phyloP scores from a whole-genome alignment of 164 flowering plant genomes.

The Chloranthus sessilifolius region DNA sequence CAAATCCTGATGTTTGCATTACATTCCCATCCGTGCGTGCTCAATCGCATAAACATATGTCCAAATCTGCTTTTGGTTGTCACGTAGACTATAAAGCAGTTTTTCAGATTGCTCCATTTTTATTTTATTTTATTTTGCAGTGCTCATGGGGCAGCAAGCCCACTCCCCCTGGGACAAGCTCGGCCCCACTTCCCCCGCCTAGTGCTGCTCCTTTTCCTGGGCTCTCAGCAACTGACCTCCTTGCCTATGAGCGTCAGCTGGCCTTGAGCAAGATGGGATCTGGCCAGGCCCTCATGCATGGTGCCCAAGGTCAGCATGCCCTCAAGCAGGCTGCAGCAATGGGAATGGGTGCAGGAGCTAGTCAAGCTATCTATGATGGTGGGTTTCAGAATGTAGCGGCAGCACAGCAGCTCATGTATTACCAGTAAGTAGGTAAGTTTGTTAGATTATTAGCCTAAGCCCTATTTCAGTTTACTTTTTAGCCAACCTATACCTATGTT shows the following conservation, averaged over 20 bases:
- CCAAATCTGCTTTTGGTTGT: too few relatives aligned
- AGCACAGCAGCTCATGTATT: constrained; percentile 80
- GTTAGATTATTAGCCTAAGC: neutral
- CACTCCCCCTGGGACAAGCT: constrained; percentile 65
- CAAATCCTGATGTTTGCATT: too few relatives aligned
- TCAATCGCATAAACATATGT: too few relatives aligned
- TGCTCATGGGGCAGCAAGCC: constrained; percentile 98
- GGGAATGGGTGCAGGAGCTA: constrained; percentile 61
- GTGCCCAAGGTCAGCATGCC: constrained; percentile 47
- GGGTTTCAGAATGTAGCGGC: constrained; percentile 52
- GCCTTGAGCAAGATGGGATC: constrained; percentile 59
- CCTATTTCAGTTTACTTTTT: neutral
- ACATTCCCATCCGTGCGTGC: too few relatives aligned
- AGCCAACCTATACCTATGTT: neutral
- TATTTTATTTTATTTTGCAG: constrained; percentile 28
- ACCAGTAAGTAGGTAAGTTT: constrained; percentile 36
- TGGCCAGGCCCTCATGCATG: constrained; percentile 51
- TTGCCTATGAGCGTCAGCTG: constrained; percentile 63
- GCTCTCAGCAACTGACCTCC: constrained; percentile 45
- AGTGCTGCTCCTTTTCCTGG: constrained; percentile 39
- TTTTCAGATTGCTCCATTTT: neutral
- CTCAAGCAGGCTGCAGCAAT: constrained; percentile 46
- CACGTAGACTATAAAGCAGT: too few relatives aligned
- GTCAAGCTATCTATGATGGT: constrained; percentile 74
- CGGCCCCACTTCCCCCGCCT: constrained; percentile 84